Percentiles rank a stretch among this genome's conserved stretches.
These are phyloP conservation scores for Uronychia binucleata DNA, from an alignment of 73 alveolate genomes.

Conservation along the genomic window DNA sequence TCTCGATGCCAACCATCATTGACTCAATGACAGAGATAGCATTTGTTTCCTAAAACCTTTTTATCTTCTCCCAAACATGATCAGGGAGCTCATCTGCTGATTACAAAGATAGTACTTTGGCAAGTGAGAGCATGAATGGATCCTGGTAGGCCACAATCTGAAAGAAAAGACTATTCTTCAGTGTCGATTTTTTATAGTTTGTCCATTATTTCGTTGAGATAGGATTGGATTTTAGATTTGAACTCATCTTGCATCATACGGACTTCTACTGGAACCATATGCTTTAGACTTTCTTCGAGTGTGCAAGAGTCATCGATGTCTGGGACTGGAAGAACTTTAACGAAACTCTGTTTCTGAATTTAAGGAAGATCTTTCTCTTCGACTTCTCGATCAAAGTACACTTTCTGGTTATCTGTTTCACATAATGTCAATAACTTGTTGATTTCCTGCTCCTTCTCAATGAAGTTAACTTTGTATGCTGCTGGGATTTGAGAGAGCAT, in stretches of 20 bases:
- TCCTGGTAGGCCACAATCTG: constrained; percentile 28
- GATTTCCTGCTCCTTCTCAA: constrained; percentile 12
- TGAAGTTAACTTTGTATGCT: constrained; percentile 33
- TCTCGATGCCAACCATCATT: constrained; percentile 33
- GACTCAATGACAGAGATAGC: constrained; percentile 17
- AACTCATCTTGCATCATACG: constrained; percentile 53
- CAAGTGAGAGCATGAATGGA: constrained; percentile 44
- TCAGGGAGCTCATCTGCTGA: constrained; percentile 31
- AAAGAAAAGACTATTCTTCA: constrained; percentile 16
- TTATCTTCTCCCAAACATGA: constrained; percentile 49
- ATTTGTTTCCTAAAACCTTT: constrained; percentile 41
- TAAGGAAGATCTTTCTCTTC: constrained; percentile 9
- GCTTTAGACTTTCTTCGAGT: constrained; percentile 46
- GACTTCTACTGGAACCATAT: constrained; percentile 56
- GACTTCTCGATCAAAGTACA: constrained; percentile 48
- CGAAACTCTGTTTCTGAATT: constrained; percentile 36
- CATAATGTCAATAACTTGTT: background rate
- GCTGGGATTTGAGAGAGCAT: constrained; percentile 13
- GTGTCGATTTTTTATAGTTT: constrained; percentile 7
- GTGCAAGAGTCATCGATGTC: constrained; percentile 26
- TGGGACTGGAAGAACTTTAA: constrained; percentile 15
- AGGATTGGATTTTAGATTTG: background rate
- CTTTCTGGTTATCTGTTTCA: constrained; percentile 9
- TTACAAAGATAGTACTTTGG: background rate
- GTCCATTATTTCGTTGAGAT: background rate